These are phyloP conservation scores for Musa acuminata DNA, from an alignment of 176 grass and related monocot species.

Conservation along the genomic window DNA sequence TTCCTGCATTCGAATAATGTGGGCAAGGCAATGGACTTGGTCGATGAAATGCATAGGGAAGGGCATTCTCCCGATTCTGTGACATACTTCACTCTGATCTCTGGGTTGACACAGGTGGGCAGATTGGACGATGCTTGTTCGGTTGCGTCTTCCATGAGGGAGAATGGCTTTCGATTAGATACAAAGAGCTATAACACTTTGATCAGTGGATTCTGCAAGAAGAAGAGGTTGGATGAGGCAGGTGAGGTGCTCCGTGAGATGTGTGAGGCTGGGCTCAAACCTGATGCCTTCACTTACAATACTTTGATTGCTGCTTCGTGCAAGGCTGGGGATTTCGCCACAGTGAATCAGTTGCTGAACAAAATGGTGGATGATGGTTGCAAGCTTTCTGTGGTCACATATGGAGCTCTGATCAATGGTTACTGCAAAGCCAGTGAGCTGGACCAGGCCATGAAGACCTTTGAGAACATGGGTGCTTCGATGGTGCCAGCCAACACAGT, in stretches of 20 bases:
- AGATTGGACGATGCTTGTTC: slow-evolving; percentile 47
- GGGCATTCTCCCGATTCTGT: slow-evolving; percentile 43
- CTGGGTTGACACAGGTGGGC: slow-evolving; percentile 53
- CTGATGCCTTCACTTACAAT: slow-evolving; percentile 66
- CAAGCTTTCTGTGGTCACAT: slow-evolving; percentile 58
- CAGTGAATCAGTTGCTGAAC: slow-evolving; percentile 36
- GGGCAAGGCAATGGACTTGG: slow-evolving; percentile 48
- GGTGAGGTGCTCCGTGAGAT: slow-evolving; percentile 39
- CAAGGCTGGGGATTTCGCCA: slow-evolving; percentile 48
- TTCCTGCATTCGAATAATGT: slow-evolving; percentile 71
- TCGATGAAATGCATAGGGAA: slow-evolving; percentile 44
- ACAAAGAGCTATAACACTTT: slow-evolving; percentile 61
- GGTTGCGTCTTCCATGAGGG: slow-evolving; percentile 36
- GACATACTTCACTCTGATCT: slow-evolving; percentile 67
- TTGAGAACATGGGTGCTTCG: slow-evolving; percentile 41
- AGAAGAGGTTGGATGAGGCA: slow-evolving; percentile 46
- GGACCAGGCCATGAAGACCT: slow-evolving; percentile 54
- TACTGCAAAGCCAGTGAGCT: slow-evolving; percentile 64
- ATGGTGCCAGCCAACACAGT: slow-evolving; percentile 37
- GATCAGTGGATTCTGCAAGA: slow-evolving; percentile 61
- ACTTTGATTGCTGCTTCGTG: slow-evolving; percentile 51
- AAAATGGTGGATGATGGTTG: slow-evolving; percentile 61
- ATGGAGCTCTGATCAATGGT: slow-evolving; percentile 63
- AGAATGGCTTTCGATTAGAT: slow-evolving; percentile 55
- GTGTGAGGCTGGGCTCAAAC: slow-evolving; percentile 35